These are phyloP conservation scores for Tolypocladium amazonense DNA, from an alignment of 2,329 filamentous ascomycete species.

Conservation along the genomic window DNA sequence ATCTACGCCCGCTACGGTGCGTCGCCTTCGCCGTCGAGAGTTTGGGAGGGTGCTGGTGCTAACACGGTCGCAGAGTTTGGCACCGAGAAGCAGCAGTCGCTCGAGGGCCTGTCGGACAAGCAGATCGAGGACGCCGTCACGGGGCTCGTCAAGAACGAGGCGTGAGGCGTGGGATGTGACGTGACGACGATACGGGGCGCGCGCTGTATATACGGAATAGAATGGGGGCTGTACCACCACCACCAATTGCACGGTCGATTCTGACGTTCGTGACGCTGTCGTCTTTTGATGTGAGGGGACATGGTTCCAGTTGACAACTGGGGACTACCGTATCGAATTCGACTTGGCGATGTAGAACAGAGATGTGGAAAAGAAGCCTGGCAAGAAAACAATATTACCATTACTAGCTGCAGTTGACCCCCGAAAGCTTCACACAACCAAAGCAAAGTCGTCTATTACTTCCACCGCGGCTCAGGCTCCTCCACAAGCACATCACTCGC, in stretches of 20 bases:
- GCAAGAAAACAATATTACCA: not conserved
- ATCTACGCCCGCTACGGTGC: slow-evolving; percentile 89
- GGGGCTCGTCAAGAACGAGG: slow-evolving; percentile 35
- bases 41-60: slow-evolving; percentile 3
- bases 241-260: not conserved
- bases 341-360: not conserved
- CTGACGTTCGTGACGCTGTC: not conserved
- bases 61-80: slow-evolving; percentile 35
- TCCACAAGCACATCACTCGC: not conserved
- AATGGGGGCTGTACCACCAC: not conserved
- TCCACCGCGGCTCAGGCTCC: not conserved
- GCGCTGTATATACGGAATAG: not conserved
- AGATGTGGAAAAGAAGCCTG: not conserved
- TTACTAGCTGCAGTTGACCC: not conserved
- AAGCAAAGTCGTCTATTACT: not conserved
- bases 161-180: not conserved
- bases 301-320: not conserved
- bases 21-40: slow-evolving; percentile 1
- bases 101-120: slow-evolving; percentile 50
- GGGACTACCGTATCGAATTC: not conserved
- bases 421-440: not conserved
- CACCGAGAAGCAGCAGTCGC: slow-evolving; percentile 44
- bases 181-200: not conserved
- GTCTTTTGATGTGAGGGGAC: not conserved
- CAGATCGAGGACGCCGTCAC: slow-evolving; percentile 50